Conservation (phyloP, 495 filamentous ascomycete species). For the Trichoderma gamsii region DNA sequence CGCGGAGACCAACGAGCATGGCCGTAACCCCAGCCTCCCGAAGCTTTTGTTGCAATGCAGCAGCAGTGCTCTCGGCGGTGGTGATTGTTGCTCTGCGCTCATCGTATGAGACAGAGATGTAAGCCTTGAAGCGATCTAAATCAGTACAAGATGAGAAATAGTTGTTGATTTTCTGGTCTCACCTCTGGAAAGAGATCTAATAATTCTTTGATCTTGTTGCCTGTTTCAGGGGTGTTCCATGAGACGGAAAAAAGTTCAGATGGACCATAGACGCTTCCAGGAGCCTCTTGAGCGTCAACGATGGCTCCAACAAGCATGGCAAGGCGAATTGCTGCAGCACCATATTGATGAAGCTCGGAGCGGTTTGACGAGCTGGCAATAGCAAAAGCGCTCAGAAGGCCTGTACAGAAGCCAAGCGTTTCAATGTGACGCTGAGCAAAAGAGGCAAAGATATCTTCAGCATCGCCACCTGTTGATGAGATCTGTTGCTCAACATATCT, state of each 20-base stretch:
- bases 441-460: too few species aligned
- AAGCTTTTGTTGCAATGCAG: not conserved
- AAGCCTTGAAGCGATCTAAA: not conserved
- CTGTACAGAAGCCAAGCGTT: not conserved
- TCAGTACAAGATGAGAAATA: not conserved
- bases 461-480: not conserved
- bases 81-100: not conserved
- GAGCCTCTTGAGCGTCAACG: too few species aligned
- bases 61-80: not conserved
- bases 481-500: not conserved
- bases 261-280: too few species aligned
- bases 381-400: too few species aligned
- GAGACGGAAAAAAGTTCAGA: too few species aligned
- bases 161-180: not conserved
- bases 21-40: not conserved
- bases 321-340: too few species aligned
- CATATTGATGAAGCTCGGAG: too few species aligned
- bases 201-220: not conserved
- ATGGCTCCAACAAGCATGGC: too few species aligned
- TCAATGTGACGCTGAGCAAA: too few species aligned
- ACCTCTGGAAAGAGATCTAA: not conserved
- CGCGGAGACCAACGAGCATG: not conserved
- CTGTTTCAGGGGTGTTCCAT: too few species aligned
- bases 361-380: too few species aligned
- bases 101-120: constrained; percentile 14